Conservation (phyloP, 2,329 filamentous ascomycete species). For the Graphilbum ipis-grandicollis region DNA sequence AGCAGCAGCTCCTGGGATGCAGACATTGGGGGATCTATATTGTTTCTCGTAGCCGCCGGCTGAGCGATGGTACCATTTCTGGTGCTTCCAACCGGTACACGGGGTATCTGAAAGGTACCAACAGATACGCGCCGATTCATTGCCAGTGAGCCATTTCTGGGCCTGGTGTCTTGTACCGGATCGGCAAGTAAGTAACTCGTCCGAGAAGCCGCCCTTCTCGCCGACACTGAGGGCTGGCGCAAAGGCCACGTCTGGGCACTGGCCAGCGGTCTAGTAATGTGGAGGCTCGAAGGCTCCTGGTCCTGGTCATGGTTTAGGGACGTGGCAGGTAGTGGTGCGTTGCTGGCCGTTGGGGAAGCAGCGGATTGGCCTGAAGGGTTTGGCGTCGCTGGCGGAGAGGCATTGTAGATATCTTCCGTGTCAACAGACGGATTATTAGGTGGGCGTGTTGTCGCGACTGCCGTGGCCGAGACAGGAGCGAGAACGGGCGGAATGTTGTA, state of each 20-base stretch:
- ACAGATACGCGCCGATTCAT: constrained; percentile 15
- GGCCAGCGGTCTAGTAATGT: no score
- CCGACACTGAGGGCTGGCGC: constrained; percentile 4
- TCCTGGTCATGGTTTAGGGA: not conserved
- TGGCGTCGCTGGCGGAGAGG: constrained; percentile 5
- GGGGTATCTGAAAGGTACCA: constrained; percentile 23
- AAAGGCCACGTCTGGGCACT: constrained; percentile 8
- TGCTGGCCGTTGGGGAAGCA: constrained; percentile 4
- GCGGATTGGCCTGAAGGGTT: not conserved
- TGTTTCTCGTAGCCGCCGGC: not conserved
- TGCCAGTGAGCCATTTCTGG: no score
- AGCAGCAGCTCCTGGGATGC: constrained; percentile 5
- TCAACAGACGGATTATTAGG: not conserved
- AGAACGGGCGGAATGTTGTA: constrained; percentile 16
- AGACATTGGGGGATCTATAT: constrained; percentile 10
- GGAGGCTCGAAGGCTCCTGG: not conserved
- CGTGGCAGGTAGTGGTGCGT: constrained; percentile 2
- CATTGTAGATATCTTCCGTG: constrained; percentile 5
- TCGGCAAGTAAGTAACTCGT: no score
- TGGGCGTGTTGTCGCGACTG: constrained; percentile 8
- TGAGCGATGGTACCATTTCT: no score
- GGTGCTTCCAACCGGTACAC: constrained; percentile 19
- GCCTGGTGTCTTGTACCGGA: no score
- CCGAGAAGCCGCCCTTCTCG: no score
- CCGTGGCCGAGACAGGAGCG: not conserved